Evolutionary conservation across 345 rosid genomes (phyloP), one percentile per base, ranked within the genome.

Genomic region (Arabidopsis suecica): DNA sequence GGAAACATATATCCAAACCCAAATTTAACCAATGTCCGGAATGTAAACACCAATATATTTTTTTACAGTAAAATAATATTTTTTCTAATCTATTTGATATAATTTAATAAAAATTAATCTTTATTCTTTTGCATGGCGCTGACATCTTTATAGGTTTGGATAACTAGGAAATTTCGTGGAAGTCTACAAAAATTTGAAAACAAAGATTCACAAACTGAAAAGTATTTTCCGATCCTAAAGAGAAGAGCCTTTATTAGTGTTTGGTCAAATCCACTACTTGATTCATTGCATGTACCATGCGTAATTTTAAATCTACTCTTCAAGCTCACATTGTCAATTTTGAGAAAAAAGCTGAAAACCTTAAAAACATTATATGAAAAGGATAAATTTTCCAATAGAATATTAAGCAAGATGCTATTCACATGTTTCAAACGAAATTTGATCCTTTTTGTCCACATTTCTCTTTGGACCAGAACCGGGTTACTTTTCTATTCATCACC

Each of bases 191-290:
- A 9, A 1, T 50, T 20, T 9, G 5, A 45, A n/a, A 45, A n/a
- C 14, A 45, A 45, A 45, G 20, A n/a, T 45, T 7, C 50, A n/a
- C 22, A 45, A 45, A 6, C 50, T 45, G 50, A 45, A 45, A n/a
- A 45, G 4, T 16, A 6, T 16, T n/a, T 45, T 22, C 6, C 13
- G 55, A 50, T 5, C 55, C 22, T 50, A 9, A 50, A 50, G 28
- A 50, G 55, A 50, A 50, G 30, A 22, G 30, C 30, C 13, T 22
- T 48, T 22, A 22, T 5, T 28, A 54, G n/a, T 28, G 16, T 54
- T 54, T 56, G 61, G 61, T 56, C 61, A 32, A 56, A 56, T 56
- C 20, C 18, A 55, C 9, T 30, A 20, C 58, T 25, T 25, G 58
- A 54, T 23, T 25, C 34, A 54, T 23, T 51, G 32, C 32, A 22